These are phyloP conservation scores for Amborella trichopoda DNA, from an alignment of 164 flowering plant species.

Conservation along the genomic window DNA sequence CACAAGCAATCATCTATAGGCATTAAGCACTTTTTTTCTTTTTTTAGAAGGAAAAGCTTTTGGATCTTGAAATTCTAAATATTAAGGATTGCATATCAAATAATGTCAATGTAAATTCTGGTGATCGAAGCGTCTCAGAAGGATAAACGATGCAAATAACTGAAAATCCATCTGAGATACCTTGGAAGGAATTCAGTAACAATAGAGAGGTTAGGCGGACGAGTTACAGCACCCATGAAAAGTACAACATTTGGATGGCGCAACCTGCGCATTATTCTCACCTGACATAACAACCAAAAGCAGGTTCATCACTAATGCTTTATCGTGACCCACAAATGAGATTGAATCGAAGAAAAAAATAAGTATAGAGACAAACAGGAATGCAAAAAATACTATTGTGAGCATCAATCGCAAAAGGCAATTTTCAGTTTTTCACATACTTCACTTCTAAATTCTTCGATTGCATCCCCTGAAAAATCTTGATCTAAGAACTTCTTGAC, in stretches of 20 bases:
- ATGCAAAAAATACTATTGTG: too few species aligned
- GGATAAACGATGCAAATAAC: too few species aligned
- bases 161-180: constrained; percentile 19
- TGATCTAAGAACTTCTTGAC: constrained; percentile 96
- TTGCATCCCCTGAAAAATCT: constrained; percentile 95
- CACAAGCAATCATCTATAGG: too few species aligned
- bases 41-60: too few species aligned
- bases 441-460: constrained; percentile 91
- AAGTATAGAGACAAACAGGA: background rate
- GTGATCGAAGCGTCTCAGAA: too few species aligned
- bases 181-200: constrained; percentile 93
- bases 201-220: constrained; percentile 97
- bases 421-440: constrained; percentile 33
- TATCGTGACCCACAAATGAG: background rate
- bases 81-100: too few species aligned
- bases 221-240: constrained; percentile 98
- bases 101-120: too few species aligned
- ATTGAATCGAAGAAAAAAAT: background rate
- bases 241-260: constrained; percentile 98
- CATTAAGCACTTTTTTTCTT: too few species aligned
- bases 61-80: too few species aligned
- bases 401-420: background rate
- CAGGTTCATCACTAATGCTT: background rate
- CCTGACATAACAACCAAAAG: constrained; percentile 33
- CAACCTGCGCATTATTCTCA: constrained; percentile 86